Percentiles rank a stretch among this genome's conserved stretches.
phyloP scores from a whole-genome alignment of 331 rosid genomes.

The Arachis monticola region DNA sequence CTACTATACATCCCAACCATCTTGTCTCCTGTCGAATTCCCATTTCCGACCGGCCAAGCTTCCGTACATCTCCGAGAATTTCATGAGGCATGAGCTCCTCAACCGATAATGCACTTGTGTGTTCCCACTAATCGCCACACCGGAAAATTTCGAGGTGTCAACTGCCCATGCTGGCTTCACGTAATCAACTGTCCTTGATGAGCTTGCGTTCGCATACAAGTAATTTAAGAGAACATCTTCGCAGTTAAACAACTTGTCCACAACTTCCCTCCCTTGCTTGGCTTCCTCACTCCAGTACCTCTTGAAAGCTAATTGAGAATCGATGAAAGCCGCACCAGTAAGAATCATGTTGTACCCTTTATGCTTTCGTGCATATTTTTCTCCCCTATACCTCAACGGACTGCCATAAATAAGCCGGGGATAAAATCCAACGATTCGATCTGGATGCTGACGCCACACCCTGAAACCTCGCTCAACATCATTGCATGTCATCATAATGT shows the following conservation, averaged over 20 bases:
- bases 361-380: constrained; percentile 71
- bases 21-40: constrained; percentile 75
- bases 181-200: constrained; percentile 81
- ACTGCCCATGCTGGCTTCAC: constrained; percentile 98
- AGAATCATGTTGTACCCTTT: constrained; percentile 97
- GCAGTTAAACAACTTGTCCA: constrained; percentile 76
- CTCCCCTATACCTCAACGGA: constrained; percentile 76
- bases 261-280: constrained; percentile 72
- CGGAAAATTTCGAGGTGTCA: constrained; percentile 91
- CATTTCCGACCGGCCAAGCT: constrained; percentile 67
- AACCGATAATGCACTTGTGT: constrained; percentile 68
- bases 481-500: constrained; percentile 96
- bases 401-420: constrained; percentile 82
- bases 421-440: constrained; percentile 92
- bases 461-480: constrained; percentile 92
- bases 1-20: constrained; percentile 93
- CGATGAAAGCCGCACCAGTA: constrained; percentile 96
- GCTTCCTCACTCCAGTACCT: constrained; percentile 88
- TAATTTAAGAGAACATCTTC: constrained; percentile 90
- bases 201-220: constrained; percentile 89
- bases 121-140: constrained; percentile 90
- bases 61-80: constrained; percentile 76
- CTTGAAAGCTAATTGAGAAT: constrained; percentile 69
- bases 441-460: constrained; percentile 92
- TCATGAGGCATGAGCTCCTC: constrained; percentile 76